Evolutionary conservation across 179 eudicot species (phyloP).

Genomic region (Silene coronaria): DNA sequence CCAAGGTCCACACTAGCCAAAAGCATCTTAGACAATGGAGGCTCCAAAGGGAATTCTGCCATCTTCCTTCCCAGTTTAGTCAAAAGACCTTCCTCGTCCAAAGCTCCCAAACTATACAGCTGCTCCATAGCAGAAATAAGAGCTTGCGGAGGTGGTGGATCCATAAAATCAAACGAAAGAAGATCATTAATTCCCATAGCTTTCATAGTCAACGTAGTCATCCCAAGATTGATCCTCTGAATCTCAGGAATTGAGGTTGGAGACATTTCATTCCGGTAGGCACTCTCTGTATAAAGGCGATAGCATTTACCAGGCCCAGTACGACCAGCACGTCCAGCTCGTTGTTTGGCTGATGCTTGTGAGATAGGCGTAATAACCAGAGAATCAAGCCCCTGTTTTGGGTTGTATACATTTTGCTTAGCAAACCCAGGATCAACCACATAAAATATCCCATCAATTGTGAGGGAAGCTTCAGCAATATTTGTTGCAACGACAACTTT

Average conservation of each 20-base stretch:
- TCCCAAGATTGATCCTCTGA: slow-evolving; percentile 88
- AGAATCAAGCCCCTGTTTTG: slow-evolving; percentile 85
- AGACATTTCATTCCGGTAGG: slow-evolving; percentile 90
- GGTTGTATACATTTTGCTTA: slow-evolving; percentile 91
- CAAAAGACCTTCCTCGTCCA: slow-evolving; percentile 92
- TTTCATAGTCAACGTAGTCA: slow-evolving; percentile 62
- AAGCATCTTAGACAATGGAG: slow-evolving; percentile 95
- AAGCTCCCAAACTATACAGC: slow-evolving; percentile 80
- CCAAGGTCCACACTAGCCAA: slow-evolving; percentile 94
- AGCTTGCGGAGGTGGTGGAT: slow-evolving; percentile 95
- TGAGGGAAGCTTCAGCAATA: slow-evolving; percentile 96
- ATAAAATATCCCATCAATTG: slow-evolving; percentile 88
- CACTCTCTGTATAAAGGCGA: slow-evolving; percentile 92
- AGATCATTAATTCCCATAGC: slow-evolving; percentile 97
- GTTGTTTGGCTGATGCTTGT: slow-evolving; percentile 94
- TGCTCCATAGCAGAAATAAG: slow-evolving; percentile 96
- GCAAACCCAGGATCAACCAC: slow-evolving; percentile 96
- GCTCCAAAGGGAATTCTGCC: slow-evolving; percentile 95
- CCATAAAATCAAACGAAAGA: slow-evolving; percentile 93
- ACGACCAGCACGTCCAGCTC: slow-evolving; percentile 98
- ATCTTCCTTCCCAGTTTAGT: slow-evolving; percentile 89
- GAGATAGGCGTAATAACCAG: slow-evolving; percentile 89
- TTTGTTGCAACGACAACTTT: slow-evolving; percentile 97
- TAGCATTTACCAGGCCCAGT: slow-evolving; percentile 98
- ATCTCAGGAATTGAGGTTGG: slow-evolving; percentile 88